Percentiles rank a stretch among this genome's conserved stretches.
phyloP scores from a whole-genome alignment of 1,139 yeast genomes.

The Yamadazyma blattariae region DNA sequence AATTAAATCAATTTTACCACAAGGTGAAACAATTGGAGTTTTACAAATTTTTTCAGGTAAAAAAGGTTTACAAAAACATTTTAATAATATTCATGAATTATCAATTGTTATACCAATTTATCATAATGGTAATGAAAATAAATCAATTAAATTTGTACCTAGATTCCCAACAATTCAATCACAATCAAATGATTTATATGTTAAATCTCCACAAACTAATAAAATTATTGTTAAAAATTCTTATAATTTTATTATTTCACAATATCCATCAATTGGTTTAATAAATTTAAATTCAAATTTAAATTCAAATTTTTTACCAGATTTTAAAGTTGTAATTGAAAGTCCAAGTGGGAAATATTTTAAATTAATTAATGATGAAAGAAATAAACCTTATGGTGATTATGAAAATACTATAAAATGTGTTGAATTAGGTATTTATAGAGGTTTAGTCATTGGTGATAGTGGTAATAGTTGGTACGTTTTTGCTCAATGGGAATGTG shows the following conservation, averaged over 20 bases:
- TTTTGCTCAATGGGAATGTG: conserved; percentile 87
- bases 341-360: conserved; percentile 81
- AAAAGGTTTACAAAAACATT: conserved; percentile 58
- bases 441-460: conserved; percentile 79
- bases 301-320: conserved; percentile 39
- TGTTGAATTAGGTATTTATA: conserved; percentile 75
- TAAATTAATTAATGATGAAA: conserved; percentile 53
- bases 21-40: conserved; percentile 63
- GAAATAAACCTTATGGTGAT: conserved; percentile 46
- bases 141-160: conserved; percentile 59
- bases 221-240: conserved; percentile 54
- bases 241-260: conserved; percentile 62
- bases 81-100: conserved; percentile 63
- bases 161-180: conserved; percentile 71
- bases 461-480: conserved; percentile 84
- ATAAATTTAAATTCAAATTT: conserved; percentile 32
- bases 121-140: conserved; percentile 68
- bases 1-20: conserved; percentile 79
- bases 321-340: conserved; percentile 64
- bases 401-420: conserved; percentile 61
- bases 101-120: conserved; percentile 75
- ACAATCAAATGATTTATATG: conserved; percentile 71
- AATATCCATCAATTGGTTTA: conserved; percentile 61
- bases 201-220: conserved; percentile 79
- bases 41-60: conserved; percentile 74